These are phyloP conservation scores for Carpinus fangiana DNA, from an alignment of 306 rosid genomes.

Conservation along the genomic window DNA sequence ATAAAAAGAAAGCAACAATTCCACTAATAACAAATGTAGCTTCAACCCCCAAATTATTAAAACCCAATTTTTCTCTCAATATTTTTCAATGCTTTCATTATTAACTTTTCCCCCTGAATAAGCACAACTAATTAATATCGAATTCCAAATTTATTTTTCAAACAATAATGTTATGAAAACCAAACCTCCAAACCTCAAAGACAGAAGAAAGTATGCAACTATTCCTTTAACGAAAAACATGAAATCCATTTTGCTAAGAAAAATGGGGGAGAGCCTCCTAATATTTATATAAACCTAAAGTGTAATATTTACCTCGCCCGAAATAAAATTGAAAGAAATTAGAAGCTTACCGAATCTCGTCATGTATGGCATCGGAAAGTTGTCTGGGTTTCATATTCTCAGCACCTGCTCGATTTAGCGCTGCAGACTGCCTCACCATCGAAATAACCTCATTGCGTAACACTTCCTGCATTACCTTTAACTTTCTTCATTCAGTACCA, in stretches of 20 bases:
- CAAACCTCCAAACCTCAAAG: background rate
- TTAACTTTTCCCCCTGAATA: background rate
- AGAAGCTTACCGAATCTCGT: conserved; percentile 70
- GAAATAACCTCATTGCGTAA: conserved; percentile 58
- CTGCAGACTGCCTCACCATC: conserved; percentile 64
- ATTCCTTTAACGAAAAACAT: background rate
- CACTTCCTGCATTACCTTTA: conserved; percentile 51
- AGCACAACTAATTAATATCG: background rate
- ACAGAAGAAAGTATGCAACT: background rate
- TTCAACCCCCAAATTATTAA: background rate
- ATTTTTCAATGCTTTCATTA: background rate
- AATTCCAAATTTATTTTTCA: background rate
- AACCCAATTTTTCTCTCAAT: background rate
- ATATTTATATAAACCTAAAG: background rate
- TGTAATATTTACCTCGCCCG: background rate
- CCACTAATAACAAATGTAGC: background rate
- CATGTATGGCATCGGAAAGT: conserved; percentile 77
- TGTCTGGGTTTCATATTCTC: conserved; percentile 93
- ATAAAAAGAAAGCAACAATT: background rate
- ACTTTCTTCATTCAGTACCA: conserved; percentile 27
- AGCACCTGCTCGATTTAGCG: conserved; percentile 67
- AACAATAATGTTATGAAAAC: background rate
- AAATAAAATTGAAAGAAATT: background rate
- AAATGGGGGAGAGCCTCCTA: background rate
- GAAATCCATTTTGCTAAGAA: background rate